These are phyloP conservation scores for Butyriboletus appendiculatus DNA, from an alignment of 1,284 basidiomycete genomes.

Conservation along the genomic window DNA sequence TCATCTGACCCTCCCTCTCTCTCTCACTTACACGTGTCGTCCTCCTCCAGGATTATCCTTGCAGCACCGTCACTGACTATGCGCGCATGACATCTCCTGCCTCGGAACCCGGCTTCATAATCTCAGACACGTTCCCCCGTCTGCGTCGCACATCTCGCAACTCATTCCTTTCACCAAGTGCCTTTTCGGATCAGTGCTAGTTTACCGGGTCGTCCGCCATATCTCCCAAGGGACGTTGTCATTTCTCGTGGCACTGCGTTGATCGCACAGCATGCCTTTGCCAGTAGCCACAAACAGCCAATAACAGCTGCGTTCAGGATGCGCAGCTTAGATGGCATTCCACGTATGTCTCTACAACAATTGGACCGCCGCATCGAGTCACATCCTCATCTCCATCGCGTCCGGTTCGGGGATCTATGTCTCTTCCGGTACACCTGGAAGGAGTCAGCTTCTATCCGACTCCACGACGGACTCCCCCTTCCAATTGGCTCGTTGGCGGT, in stretches of 20 bases:
- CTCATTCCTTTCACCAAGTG: background rate
- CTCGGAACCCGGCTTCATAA: slow-evolving; percentile 7
- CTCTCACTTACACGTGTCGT: background rate
- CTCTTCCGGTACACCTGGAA: background rate
- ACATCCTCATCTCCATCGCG: background rate
- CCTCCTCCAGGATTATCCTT: background rate
- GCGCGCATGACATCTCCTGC: background rate
- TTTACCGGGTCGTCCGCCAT: slow-evolving; percentile 4
- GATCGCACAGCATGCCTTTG: background rate
- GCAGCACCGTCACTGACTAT: background rate
- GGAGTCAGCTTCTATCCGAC: slow-evolving; percentile 10
- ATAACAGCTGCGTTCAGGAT: too few species aligned
- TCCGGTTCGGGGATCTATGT: slow-evolving; percentile 15
- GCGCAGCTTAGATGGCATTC: slow-evolving; percentile 1
- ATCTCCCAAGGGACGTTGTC: slow-evolving; percentile 9
- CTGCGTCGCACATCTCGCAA: slow-evolving; percentile 3
- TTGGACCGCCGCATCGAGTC: slow-evolving; percentile 13
- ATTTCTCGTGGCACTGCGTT: background rate
- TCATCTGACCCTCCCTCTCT: background rate
- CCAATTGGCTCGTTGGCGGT: background rate
- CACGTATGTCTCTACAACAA: slow-evolving; percentile 4
- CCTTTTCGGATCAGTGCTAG: slow-evolving; percentile 10
- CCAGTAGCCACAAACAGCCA: background rate
- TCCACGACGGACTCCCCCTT: slow-evolving; percentile 1
- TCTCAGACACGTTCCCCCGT: slow-evolving; percentile 6